phyloP scores from a whole-genome alignment of 2,329 filamentous ascomycete species.

The Waltergamsia citrina region DNA sequence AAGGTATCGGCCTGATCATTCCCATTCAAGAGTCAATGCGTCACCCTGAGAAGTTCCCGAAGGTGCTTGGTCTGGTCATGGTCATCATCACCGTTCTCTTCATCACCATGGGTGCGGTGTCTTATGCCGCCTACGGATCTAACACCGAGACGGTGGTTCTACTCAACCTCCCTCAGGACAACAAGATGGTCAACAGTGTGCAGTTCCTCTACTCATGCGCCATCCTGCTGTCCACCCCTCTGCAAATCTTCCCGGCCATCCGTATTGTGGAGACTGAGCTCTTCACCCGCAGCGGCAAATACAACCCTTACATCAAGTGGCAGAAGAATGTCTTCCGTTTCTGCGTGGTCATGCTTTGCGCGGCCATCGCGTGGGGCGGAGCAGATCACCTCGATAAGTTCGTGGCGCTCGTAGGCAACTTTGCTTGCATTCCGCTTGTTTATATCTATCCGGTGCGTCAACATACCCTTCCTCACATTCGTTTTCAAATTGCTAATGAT shows the following conservation, averaged over 20 bases:
- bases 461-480: background rate
- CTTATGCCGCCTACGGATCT: constrained; percentile 92
- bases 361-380: constrained; percentile 81
- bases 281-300: constrained; percentile 91
- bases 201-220: constrained; percentile 97
- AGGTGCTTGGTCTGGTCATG: constrained; percentile 85
- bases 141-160: constrained; percentile 94
- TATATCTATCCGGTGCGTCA: constrained; percentile 88
- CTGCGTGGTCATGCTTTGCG: constrained; percentile 79
- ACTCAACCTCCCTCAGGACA: constrained; percentile 91
- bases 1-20: constrained; percentile 94
- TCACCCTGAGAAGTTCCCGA: constrained; percentile 79
- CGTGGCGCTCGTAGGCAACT: constrained; percentile 90
- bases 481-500: background rate
- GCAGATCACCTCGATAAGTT: constrained; percentile 95
- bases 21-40: constrained; percentile 98
- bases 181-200: constrained; percentile 88
- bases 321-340: constrained; percentile 98
- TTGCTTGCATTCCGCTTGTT: constrained; percentile 93
- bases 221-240: constrained; percentile 88
- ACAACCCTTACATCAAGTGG: constrained; percentile 98
- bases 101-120: constrained; percentile 81
- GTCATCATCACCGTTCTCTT: constrained; percentile 89
- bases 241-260: constrained; percentile 97
- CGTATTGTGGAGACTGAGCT: constrained; percentile 91